phyloP scores from a whole-genome alignment of 2,329 filamentous ascomycete species.

The Arthrobotrys iridis region DNA sequence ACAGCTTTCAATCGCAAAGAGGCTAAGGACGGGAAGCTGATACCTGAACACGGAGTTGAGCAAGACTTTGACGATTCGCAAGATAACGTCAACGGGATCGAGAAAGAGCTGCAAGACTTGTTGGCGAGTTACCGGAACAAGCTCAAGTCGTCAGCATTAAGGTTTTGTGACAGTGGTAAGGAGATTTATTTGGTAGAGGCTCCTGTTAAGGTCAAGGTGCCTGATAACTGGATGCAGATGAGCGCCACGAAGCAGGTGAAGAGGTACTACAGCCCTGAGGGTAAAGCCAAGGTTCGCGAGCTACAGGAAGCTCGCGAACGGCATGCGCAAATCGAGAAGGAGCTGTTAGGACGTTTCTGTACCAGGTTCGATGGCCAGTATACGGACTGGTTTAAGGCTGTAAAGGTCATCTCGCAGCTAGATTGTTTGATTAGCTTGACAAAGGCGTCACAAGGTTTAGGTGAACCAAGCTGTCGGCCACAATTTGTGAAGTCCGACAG shows the following conservation, averaged over 20 bases:
- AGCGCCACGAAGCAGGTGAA: slow-evolving; percentile 90
- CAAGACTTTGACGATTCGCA: slow-evolving; percentile 90
- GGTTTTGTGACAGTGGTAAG: slow-evolving; percentile 88
- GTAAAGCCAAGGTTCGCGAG: slow-evolving; percentile 82
- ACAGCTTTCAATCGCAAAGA: slow-evolving; percentile 86
- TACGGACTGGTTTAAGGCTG: slow-evolving; percentile 83
- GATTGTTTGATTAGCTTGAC: slow-evolving; percentile 95
- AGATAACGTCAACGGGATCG: slow-evolving; percentile 77
- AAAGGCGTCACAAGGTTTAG: slow-evolving; percentile 83
- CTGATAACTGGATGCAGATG: slow-evolving; percentile 93
- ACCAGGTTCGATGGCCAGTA: slow-evolving; percentile 89
- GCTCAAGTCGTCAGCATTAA: slow-evolving; percentile 77
- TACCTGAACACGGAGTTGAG: slow-evolving; percentile 87
- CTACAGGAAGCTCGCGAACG: slow-evolving; percentile 94
- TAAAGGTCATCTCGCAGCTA: slow-evolving; percentile 87
- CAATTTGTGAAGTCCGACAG: slow-evolving; percentile 85
- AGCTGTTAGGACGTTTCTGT: slow-evolving; percentile 84
- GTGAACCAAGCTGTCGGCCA: slow-evolving; percentile 87
- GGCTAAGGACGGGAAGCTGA: slow-evolving; percentile 81
- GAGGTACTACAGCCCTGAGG: slow-evolving; percentile 89
- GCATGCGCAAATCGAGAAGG: slow-evolving; percentile 88
- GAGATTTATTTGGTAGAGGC: slow-evolving; percentile 97
- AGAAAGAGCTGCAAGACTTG: slow-evolving; percentile 75
- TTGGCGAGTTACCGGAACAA: slow-evolving; percentile 77
- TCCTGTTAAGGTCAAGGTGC: slow-evolving; percentile 83